Percentiles rank a stretch among this genome's conserved stretches.
These are phyloP conservation scores for Daldinia loculata DNA, from an alignment of 495 filamentous ascomycete genomes.

Conservation along the genomic window DNA sequence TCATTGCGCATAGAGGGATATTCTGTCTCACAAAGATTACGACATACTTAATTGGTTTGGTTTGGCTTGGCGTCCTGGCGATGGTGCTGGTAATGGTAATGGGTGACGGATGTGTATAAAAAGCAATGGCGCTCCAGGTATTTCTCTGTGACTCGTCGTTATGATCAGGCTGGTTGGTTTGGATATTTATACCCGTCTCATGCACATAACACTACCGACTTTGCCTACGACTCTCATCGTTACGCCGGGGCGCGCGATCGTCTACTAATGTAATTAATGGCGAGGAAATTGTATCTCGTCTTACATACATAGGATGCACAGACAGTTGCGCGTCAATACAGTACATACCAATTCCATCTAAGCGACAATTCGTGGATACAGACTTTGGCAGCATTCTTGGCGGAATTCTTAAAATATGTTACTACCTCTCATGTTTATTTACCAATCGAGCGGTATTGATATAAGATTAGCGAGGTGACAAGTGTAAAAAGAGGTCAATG, in stretches of 20 bases:
- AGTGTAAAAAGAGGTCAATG: background rate
- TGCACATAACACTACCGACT: background rate
- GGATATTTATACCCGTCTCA: constrained; percentile 12
- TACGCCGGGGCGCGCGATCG: background rate
- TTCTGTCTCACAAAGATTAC: constrained; percentile 11
- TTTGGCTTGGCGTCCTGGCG: constrained; percentile 15
- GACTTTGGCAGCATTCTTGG: background rate
- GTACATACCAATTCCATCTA: background rate
- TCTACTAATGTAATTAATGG: constrained; percentile 4
- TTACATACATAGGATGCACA: background rate
- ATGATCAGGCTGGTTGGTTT: constrained; percentile 9
- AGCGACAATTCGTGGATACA: background rate
- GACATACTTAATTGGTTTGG: constrained; percentile 18
- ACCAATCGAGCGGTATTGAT: background rate
- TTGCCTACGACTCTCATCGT: background rate
- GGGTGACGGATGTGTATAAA: constrained; percentile 7
- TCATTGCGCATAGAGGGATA: constrained; percentile 3
- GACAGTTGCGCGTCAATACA: background rate
- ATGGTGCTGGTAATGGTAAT: constrained; percentile 13
- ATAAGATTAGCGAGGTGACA: constrained; percentile 21
- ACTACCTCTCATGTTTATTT: background rate
- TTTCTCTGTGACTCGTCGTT: constrained; percentile 9
- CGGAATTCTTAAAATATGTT: background rate
- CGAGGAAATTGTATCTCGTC: background rate
- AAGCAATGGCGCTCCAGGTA: constrained; percentile 18